Percentiles rank a stretch among this genome's conserved stretches.
Evolutionary conservation across 2,329 filamentous ascomycete species (phyloP).

Genomic region (Harringtonia lauricola): DNA sequence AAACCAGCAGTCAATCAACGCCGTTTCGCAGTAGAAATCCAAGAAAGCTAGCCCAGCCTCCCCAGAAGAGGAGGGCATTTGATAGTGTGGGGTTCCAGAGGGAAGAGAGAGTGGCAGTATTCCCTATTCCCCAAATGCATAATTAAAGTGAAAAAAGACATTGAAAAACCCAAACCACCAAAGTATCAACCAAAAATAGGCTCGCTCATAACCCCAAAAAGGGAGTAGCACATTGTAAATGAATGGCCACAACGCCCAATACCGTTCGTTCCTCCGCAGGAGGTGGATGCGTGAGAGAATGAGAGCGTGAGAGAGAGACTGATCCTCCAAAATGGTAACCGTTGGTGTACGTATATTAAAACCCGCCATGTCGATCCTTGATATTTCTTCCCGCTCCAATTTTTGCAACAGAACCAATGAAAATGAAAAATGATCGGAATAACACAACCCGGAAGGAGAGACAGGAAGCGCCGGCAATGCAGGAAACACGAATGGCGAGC

Average conservation of each 20-base stretch:
- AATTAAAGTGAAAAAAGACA: background rate
- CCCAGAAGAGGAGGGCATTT: too few relatives aligned
- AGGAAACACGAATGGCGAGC: too few relatives aligned
- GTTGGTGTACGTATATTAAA: slow-evolving; percentile 2
- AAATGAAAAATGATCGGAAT: too few relatives aligned
- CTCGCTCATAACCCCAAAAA: background rate
- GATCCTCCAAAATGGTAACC: too few relatives aligned
- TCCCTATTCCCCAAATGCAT: background rate
- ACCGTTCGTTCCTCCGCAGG: background rate
- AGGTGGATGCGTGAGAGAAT: background rate
- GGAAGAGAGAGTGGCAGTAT: too few relatives aligned
- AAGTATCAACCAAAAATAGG: background rate
- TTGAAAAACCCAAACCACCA: background rate
- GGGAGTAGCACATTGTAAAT: background rate
- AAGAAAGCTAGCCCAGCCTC: too few relatives aligned
- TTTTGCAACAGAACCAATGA: background rate
- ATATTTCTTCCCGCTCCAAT: too few relatives aligned
- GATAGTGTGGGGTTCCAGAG: too few relatives aligned
- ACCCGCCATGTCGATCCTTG: background rate
- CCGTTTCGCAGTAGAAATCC: too few relatives aligned
- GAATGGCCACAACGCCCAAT: slow-evolving; percentile 1
- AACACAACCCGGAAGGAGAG: too few relatives aligned
- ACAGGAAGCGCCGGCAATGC: too few relatives aligned
- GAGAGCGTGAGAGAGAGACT: background rate
- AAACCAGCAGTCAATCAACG: background rate